These are phyloP conservation scores for Salix exigua DNA, from an alignment of 345 rosid species.

Conservation along the genomic window DNA sequence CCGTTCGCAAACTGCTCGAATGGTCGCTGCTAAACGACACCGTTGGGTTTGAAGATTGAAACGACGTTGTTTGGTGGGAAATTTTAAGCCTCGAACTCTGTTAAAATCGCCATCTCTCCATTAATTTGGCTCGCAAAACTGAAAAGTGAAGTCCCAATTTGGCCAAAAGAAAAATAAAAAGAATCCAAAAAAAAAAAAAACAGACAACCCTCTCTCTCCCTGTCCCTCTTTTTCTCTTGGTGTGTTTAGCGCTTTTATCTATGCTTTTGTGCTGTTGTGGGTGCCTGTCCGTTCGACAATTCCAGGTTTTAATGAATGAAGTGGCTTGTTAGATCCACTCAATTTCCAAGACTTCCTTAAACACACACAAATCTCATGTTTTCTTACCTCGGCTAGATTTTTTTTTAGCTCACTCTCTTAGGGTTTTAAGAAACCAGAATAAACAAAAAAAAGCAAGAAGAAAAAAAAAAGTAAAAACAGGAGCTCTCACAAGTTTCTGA, in stretches of 20 bases:
- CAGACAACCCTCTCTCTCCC: background rate
- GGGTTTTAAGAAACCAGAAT: constrained; percentile 19
- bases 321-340: constrained; percentile 17
- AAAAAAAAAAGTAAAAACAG: background rate
- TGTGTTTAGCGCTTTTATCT: background rate
- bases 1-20: background rate
- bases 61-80: constrained; percentile 32
- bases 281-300: background rate
- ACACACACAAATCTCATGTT: constrained; percentile 19
- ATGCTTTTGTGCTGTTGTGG: background rate
- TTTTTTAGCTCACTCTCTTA: constrained; percentile 6
- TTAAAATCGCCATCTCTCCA: constrained; percentile 14
- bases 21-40: background rate
- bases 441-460: background rate
- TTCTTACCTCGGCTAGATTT: constrained; percentile 28
- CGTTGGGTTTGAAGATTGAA: background rate
- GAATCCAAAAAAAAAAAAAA: background rate
- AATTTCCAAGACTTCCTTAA: constrained; percentile 16
- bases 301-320: background rate
- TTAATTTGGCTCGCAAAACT: constrained; percentile 19
- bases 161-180: background rate
- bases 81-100: constrained; percentile 6
- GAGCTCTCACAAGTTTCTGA: background rate
- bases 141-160: background rate
- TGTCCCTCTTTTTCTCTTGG: background rate